Percentiles rank a stretch among this genome's conserved stretches.
Evolutionary conservation across 345 rosid species (phyloP).

Genomic region (Eutrema japonicum): DNA sequence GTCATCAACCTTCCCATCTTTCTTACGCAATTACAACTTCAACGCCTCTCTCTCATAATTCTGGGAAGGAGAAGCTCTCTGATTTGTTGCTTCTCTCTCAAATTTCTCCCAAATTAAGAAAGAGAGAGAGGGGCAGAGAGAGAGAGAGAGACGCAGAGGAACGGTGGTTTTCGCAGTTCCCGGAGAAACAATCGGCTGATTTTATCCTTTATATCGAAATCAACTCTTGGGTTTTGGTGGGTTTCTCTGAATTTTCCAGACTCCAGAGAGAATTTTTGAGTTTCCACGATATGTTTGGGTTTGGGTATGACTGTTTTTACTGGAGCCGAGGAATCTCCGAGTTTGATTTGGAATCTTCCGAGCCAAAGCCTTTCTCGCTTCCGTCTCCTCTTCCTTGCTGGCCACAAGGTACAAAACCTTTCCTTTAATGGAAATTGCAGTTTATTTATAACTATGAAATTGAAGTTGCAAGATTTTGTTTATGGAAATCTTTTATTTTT

Average conservation of each 20-base stretch:
- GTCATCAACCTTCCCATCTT: constrained; percentile 38
- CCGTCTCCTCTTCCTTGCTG: constrained; percentile 71
- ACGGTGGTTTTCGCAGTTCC: constrained; percentile 22
- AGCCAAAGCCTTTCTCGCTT: constrained; percentile 62
- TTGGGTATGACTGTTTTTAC: constrained; percentile 67
- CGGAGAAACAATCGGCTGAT: constrained; percentile 12
- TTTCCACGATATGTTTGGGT: constrained; percentile 53
- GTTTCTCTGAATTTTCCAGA: constrained; percentile 33
- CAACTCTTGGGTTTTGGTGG: constrained; percentile 51
- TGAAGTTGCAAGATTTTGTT: constrained; percentile 10
- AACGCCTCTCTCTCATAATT: constrained; percentile 26
- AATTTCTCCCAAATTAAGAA: background rate
- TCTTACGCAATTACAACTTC: constrained; percentile 42
- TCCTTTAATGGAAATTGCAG: constrained; percentile 23
- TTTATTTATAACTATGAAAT: background rate
- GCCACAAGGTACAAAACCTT: constrained; percentile 63
- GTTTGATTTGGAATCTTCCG: constrained; percentile 23
- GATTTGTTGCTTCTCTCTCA: constrained; percentile 16
- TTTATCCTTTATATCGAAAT: background rate
- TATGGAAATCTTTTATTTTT: background rate
- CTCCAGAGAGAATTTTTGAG: constrained; percentile 11
- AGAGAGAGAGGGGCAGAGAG: constrained; percentile 20
- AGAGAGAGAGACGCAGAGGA: constrained; percentile 12
- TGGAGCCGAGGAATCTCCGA: constrained; percentile 51
- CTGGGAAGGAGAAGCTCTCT: constrained; percentile 29